A percentile compares a stretch with the other conserved stretches of the same genome.
Conservation (phyloP, 768 basidiomycete species). For the Pleurotus eryngii region DNA sequence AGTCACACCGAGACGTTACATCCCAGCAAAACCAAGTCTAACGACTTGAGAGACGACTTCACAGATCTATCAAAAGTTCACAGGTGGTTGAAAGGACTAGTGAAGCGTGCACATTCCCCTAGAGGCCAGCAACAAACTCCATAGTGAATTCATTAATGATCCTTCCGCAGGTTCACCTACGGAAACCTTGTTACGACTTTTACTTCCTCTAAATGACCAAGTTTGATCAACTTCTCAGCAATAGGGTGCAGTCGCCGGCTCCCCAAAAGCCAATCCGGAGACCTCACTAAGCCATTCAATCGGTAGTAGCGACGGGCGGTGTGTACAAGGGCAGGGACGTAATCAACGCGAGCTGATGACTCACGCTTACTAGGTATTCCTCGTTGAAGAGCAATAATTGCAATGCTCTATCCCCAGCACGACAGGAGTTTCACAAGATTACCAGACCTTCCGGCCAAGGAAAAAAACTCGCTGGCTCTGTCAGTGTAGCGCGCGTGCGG, state of each 20-base stretch:
- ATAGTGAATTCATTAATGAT: slow-evolving; percentile 53
- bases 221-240: slow-evolving; percentile 59
- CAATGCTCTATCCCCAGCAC: slow-evolving; percentile 88
- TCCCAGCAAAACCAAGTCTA: slow-evolving; percentile 16
- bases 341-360: slow-evolving; percentile 89
- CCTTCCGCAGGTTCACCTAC: slow-evolving; percentile 82
- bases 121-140: slow-evolving; percentile 29
- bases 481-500: slow-evolving; percentile 87
- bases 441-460: slow-evolving; percentile 38
- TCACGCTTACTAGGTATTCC: slow-evolving; percentile 85
- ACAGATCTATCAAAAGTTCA: slow-evolving; percentile 37
- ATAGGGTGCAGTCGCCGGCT: slow-evolving; percentile 47
- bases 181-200: slow-evolving; percentile 82
- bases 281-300: slow-evolving; percentile 91
- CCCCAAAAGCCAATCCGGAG: slow-evolving; percentile 73
- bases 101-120: slow-evolving; percentile 33
- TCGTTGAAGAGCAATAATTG: slow-evolving; percentile 91
- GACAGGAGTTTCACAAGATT: slow-evolving; percentile 79
- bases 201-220: slow-evolving; percentile 85
- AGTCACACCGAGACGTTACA: too few relatives aligned
- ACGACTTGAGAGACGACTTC: slow-evolving; percentile 13
- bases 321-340: slow-evolving; percentile 90
- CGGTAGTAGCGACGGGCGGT: slow-evolving; percentile 89
- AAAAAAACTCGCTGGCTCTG: slow-evolving; percentile 80
- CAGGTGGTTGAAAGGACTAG: slow-evolving; percentile 41